Base-by-base conservation (phyloP, 768 basidiomycete species). In the Rhizopogon salebrosus region DNA sequence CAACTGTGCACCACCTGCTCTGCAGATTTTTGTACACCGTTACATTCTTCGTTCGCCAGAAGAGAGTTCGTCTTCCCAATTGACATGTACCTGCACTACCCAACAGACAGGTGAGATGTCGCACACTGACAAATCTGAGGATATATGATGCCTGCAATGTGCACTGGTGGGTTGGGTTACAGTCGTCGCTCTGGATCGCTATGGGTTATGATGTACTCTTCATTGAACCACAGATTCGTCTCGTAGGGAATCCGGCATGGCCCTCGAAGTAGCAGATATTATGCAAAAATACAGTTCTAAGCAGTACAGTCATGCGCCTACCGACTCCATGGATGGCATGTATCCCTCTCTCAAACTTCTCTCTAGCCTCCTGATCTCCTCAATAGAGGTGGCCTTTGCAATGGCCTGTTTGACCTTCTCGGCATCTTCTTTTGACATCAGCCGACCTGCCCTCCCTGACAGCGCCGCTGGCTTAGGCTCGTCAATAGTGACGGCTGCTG, bases 371-470 rank as follows among this genome's bases (percentile, higher is more conserved):
- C 87, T 80, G 62, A 95, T 85, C 70, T 95, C 92, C 65, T 95
- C 92, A 59, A 92, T 82, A 43, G 89, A 93, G 31, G 86, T 89
- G n/a, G 93, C 93, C 57, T 84, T 86, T 57, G 88, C 87, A 59
- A 95, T 94, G 16, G 92, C 92, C 29, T 84, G 82, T 67, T 84
- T 87, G 57, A 95, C 89, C 57, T 83, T 84, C 60, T 91, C 89
- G 62, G 86, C 89, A 61, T 95, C 92, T 66, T 94, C 92, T 64
- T 89, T 90, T 24, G 90, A 92, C 84, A 95, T 87, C 54, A 95
- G 70, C 48, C 92, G 80, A 14, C 92, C 93, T 1, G 90, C 89
- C 64, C 86, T 90, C 29, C 79, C 82, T 50, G 77, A 62, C 23
- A 72, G 64, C 18, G 75, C 70, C 24, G 75, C 75, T 35, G 77